These are phyloP conservation scores for Chalciporus piperatus DNA, from an alignment of 768 basidiomycete species.

Conservation along the genomic window DNA sequence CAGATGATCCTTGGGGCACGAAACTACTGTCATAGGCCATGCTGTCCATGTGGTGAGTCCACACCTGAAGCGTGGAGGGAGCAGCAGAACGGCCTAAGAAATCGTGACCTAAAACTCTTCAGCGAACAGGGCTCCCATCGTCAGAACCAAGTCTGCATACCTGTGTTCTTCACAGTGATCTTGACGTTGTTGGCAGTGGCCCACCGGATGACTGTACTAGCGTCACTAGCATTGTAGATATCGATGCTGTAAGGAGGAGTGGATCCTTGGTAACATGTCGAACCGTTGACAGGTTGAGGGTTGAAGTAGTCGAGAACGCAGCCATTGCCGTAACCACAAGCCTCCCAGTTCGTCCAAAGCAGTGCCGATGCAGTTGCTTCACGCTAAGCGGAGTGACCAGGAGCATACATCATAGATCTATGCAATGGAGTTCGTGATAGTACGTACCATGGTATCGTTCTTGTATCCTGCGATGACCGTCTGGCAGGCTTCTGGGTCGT, in stretches of 20 bases:
- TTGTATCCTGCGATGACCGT: conserved; percentile 11
- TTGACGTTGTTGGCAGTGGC: conserved; percentile 19
- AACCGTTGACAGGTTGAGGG: conserved; percentile 9
- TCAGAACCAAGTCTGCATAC: no score
- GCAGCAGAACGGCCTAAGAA: conserved; percentile 17
- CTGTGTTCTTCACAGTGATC: conserved; percentile 17
- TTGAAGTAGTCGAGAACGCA: conserved; percentile 19
- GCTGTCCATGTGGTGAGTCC: conserved; percentile 12
- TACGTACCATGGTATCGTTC: conserved; percentile 7
- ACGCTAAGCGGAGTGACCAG: conserved; percentile 1
- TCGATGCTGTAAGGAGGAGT: conserved; percentile 19
- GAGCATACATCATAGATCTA: no score
- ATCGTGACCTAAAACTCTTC: conserved; percentile 11
- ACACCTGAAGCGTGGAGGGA: conserved; percentile 17
- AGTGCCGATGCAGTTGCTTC: conserved; percentile 13
- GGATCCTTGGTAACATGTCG: conserved; percentile 18
- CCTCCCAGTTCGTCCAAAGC: conserved; percentile 23
- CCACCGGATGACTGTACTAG: conserved; percentile 20
- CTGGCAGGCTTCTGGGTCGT: conserved; percentile 4
- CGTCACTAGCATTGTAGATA: conserved; percentile 19
- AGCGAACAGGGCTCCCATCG: neutral
- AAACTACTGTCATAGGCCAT: conserved; percentile 9
- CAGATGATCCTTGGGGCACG: conserved; percentile 18
- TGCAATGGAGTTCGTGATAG: no score
- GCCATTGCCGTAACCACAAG: conserved; percentile 12